These are phyloP conservation scores for Fragaria nilgerrensis DNA, from an alignment of 306 rosid genomes.

Conservation along the genomic window DNA sequence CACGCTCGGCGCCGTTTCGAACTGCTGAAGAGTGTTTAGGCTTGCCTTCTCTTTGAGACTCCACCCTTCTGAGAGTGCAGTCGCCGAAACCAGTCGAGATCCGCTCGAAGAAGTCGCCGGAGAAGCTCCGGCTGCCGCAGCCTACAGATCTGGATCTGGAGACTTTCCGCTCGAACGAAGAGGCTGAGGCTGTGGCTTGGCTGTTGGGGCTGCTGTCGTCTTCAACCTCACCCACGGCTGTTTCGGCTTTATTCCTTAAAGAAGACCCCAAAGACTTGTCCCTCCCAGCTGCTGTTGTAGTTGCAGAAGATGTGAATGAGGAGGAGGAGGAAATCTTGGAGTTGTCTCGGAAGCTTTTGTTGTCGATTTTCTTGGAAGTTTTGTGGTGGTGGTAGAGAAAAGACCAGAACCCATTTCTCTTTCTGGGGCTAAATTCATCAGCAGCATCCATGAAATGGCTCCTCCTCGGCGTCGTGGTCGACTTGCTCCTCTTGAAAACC, in stretches of 20 bases:
- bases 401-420: conserved; percentile 80
- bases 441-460: conserved; percentile 22
- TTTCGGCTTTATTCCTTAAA: conserved; percentile 15
- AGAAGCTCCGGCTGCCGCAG: conserved; percentile 93
- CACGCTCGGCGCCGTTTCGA: conserved; percentile 46
- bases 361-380: conserved; percentile 23
- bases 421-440: conserved; percentile 55
- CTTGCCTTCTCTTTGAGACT: conserved; percentile 87
- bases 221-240: conserved; percentile 18
- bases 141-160: conserved; percentile 98
- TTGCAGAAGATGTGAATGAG: not conserved
- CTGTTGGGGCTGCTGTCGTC: conserved; percentile 50
- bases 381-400: conserved; percentile 52
- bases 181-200: conserved; percentile 36
- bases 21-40: conserved; percentile 24
- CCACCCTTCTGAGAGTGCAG: conserved; percentile 84
- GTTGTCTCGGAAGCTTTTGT: conserved; percentile 17
- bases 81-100: conserved; percentile 98
- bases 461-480: conserved; percentile 65
- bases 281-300: not conserved
- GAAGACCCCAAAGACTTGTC: conserved; percentile 18
- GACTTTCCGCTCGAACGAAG: conserved; percentile 82
- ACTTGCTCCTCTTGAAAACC: conserved; percentile 74
- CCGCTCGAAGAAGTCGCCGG: conserved; percentile 91
- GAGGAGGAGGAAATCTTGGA: conserved; percentile 26